Conservation (phyloP, 257 asterid species). For the Linderniella brevidens region DNA sequence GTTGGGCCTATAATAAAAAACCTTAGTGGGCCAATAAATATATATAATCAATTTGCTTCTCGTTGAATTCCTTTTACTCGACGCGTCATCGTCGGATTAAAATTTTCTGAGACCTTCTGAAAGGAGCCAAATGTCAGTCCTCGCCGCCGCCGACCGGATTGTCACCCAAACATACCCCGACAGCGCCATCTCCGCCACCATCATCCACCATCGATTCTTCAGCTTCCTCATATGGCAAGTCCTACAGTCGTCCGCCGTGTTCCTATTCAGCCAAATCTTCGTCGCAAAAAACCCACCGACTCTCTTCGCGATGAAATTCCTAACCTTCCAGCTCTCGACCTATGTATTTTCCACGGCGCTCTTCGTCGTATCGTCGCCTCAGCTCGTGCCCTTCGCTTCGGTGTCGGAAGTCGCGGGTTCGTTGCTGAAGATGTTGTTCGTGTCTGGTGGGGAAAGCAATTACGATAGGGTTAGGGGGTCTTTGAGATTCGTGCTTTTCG, state of each 20-base stretch:
- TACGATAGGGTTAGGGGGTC: constrained; percentile 40
- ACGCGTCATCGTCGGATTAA: too few relatives aligned
- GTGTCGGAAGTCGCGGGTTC: constrained; percentile 33
- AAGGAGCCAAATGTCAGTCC: too few relatives aligned
- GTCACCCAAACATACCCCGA: too few relatives aligned
- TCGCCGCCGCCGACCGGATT: too few relatives aligned
- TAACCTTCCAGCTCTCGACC: constrained; percentile 41
- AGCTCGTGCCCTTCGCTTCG: constrained; percentile 39
- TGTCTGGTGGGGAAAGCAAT: constrained; percentile 26
- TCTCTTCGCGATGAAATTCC: constrained; percentile 26
- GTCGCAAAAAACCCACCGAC: constrained; percentile 37
- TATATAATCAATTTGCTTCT: too few relatives aligned
- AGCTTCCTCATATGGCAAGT: constrained; percentile 37
- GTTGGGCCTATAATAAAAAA: too few relatives aligned
- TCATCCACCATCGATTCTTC: too few relatives aligned
- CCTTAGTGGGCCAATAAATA: too few relatives aligned
- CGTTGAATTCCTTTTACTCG: too few relatives aligned
- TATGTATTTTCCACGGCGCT: constrained; percentile 35
- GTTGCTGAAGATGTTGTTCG: constrained; percentile 31
- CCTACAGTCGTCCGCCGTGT: constrained; percentile 36
- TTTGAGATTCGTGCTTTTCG: constrained; percentile 43
- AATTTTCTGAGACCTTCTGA: too few relatives aligned
- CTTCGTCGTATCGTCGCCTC: constrained; percentile 63
- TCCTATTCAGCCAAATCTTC: constrained; percentile 40
- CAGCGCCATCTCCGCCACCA: too few relatives aligned